phyloP scores from a whole-genome alignment of 1,284 basidiomycete species.

The Cutaneotrichosporon sp. region DNA sequence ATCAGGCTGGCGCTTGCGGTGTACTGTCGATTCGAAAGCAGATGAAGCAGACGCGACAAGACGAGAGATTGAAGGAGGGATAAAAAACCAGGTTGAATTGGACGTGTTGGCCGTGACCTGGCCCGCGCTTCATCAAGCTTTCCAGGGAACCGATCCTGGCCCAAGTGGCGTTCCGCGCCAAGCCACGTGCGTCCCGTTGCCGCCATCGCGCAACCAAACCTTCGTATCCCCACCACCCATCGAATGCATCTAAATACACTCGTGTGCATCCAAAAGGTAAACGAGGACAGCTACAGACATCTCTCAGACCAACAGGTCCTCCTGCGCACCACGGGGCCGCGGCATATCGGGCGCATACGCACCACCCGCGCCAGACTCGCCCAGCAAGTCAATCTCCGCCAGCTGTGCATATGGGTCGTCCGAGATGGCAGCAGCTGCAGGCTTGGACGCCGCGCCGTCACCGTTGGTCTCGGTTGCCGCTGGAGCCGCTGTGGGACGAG shows the following conservation, averaged over 20 bases:
- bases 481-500: background rate
- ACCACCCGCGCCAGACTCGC: conserved; percentile 18
- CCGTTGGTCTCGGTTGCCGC: conserved; percentile 2
- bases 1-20: background rate
- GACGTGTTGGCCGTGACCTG: background rate
- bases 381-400: conserved; percentile 40
- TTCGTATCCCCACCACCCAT: background rate
- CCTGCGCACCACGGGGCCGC: conserved; percentile 30
- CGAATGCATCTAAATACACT: background rate
- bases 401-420: conserved; percentile 47
- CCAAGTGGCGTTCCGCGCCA: too few relatives aligned
- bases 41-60: background rate
- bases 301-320: conserved; percentile 35
- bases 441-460: background rate
- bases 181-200: background rate
- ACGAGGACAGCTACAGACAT: background rate
- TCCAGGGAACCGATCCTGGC: too few relatives aligned
- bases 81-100: background rate
- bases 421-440: background rate
- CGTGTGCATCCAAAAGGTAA: background rate
- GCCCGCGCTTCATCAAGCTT: background rate
- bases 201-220: background rate
- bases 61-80: background rate
- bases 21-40: background rate
- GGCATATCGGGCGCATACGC: conserved; percentile 45